phyloP scores from a whole-genome alignment of 2,329 filamentous ascomycete genomes.

The Trichothecium roseum region DNA sequence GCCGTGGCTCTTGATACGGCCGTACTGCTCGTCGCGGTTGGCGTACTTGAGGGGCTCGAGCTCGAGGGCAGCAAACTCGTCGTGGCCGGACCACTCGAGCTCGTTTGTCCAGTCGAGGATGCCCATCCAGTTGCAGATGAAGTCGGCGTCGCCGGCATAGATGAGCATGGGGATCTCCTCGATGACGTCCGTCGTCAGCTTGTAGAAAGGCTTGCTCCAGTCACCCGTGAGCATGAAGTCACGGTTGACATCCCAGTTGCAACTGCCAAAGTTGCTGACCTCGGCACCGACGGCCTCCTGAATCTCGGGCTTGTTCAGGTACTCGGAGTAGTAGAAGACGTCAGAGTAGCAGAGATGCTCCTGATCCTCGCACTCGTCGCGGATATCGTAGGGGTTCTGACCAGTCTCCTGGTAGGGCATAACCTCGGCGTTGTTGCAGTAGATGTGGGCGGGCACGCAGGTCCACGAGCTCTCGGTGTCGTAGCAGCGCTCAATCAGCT shows the following conservation, averaged over 20 bases:
- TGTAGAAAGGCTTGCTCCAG: conserved; percentile 98
- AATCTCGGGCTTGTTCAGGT: conserved; percentile 74
- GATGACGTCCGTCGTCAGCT: conserved; percentile 73
- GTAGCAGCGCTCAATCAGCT: conserved; percentile 85
- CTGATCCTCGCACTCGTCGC: conserved; percentile 54
- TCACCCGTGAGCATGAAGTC: conserved; percentile 97
- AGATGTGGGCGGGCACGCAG: conserved; percentile 90
- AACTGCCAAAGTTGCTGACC: conserved; percentile 81
- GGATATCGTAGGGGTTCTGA: conserved; percentile 91
- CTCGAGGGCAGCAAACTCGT: conserved; percentile 63
- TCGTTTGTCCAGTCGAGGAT: conserved; percentile 92
- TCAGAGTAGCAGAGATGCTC: conserved; percentile 3
- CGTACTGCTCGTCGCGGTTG: conserved; percentile 11
- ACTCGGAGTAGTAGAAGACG: conserved; percentile 67
- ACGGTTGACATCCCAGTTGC: conserved; percentile 97
- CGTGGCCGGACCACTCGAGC: conserved; percentile 86
- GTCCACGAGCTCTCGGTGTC: conserved; percentile 82
- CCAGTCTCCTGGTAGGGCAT: conserved; percentile 91
- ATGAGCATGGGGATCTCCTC: conserved; percentile 89
- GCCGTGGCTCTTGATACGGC: conserved; percentile 4
- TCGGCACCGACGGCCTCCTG: conserved; percentile 84
- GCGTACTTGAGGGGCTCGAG: conserved; percentile 50
- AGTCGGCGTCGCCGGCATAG: conserved; percentile 85
- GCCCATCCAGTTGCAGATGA: conserved; percentile 96
- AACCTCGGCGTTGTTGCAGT: conserved; percentile 96